Conservation (phyloP, 768 basidiomycete species). For the Tricholomella constricta region DNA sequence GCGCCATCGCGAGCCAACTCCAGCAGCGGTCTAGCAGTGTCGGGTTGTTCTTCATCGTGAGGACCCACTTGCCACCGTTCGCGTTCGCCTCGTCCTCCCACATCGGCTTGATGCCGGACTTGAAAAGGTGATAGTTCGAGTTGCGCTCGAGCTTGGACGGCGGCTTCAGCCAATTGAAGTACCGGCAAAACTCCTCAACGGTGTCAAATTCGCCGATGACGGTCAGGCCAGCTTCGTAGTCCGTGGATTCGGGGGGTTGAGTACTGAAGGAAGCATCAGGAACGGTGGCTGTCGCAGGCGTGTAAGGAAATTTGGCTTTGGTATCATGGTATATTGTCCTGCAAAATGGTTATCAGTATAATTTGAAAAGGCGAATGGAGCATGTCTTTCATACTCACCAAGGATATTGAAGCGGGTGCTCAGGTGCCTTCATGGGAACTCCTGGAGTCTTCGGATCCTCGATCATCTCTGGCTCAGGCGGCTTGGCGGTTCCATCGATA, state of each 20-base stretch:
- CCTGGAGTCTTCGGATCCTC: constrained; percentile 86
- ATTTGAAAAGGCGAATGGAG: too few species aligned
- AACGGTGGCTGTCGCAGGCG: constrained; percentile 41
- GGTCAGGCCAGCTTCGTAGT: constrained; percentile 85
- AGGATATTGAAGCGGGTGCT: constrained; percentile 82
- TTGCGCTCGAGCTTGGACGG: constrained; percentile 87
- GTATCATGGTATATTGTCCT: constrained; percentile 93
- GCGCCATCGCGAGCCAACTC: constrained; percentile 88
- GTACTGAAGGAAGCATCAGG: constrained; percentile 32
- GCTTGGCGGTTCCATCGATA: constrained; percentile 64
- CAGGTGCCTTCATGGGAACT: constrained; percentile 66
- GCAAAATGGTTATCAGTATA: not conserved
- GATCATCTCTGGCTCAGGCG: constrained; percentile 76
- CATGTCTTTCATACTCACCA: constrained; percentile 70
- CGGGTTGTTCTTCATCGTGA: constrained; percentile 89
- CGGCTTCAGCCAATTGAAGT: constrained; percentile 93
- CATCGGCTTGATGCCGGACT: constrained; percentile 93
- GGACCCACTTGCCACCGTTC: constrained; percentile 92
- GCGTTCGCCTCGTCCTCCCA: constrained; percentile 96
- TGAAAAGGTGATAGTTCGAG: constrained; percentile 96
- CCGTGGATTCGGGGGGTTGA: constrained; percentile 60
- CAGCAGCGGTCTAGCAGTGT: constrained; percentile 82
- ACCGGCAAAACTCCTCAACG: constrained; percentile 87
- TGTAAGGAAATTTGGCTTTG: constrained; percentile 69
- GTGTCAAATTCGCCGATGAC: constrained; percentile 90